A percentile compares a stretch with the other conserved stretches of the same genome.
phyloP scores from a whole-genome alignment of 192 early-diverging fungal genomes.

The Mortierella alpina region DNA sequence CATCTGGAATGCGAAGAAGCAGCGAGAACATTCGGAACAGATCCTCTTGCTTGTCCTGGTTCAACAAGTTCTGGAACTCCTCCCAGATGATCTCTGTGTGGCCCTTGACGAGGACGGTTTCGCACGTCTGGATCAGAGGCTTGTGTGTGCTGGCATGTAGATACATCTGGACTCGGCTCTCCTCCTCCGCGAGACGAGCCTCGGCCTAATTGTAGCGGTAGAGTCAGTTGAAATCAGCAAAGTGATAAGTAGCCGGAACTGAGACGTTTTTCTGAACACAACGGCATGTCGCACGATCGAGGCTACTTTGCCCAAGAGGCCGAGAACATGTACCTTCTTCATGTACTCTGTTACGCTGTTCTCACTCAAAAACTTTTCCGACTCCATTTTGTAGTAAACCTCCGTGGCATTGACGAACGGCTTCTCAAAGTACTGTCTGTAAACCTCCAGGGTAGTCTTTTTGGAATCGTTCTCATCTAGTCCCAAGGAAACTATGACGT shows the following conservation, averaged over 20 bases:
- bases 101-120: constrained; percentile 87
- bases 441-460: constrained; percentile 88
- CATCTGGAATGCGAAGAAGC: constrained; percentile 81
- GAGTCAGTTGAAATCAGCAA: neutral
- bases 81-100: constrained; percentile 86
- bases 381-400: constrained; percentile 90
- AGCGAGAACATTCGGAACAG: constrained; percentile 89
- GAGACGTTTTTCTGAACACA: neutral
- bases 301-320: neutral
- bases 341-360: constrained; percentile 95
- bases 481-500: constrained; percentile 75
- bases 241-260: neutral
- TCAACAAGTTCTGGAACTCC: constrained; percentile 92
- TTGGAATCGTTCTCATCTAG: constrained; percentile 83
- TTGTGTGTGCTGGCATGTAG: constrained; percentile 85
- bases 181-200: constrained; percentile 81
- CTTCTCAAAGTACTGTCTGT: constrained; percentile 87
- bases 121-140: constrained; percentile 83
- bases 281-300: neutral
- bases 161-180: constrained; percentile 88
- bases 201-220: constrained; percentile 65
- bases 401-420: constrained; percentile 85
- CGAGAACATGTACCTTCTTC: constrained; percentile 73
- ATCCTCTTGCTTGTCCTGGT: constrained; percentile 89
- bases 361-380: constrained; percentile 89